A percentile compares a stretch with the other conserved stretches of the same genome.
These are phyloP conservation scores for Exophiala bonariae DNA, from an alignment of 2,329 filamentous ascomycete species.

Conservation along the genomic window DNA sequence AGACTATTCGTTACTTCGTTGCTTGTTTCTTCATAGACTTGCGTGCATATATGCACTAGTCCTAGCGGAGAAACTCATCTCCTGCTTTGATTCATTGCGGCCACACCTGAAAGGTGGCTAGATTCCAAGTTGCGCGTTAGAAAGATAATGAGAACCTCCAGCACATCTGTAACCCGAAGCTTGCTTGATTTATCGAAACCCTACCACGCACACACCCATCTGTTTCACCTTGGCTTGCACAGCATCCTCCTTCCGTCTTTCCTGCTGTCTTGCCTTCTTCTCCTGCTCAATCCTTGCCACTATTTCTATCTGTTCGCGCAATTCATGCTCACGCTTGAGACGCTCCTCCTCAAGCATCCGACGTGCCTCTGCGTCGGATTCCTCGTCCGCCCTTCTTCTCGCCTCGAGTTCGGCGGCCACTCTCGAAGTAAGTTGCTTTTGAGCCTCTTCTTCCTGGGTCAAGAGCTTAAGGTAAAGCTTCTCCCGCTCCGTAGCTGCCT, in stretches of 20 bases:
- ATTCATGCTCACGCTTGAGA: background rate
- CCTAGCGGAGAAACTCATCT: too few relatives aligned
- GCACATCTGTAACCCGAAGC: conserved; percentile 61
- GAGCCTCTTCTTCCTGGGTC: background rate
- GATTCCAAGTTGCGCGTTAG: conserved; percentile 36
- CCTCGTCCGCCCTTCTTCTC: background rate
- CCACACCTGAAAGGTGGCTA: too few relatives aligned
- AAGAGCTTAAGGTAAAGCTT: background rate
- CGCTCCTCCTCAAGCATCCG: background rate
- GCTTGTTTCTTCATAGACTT: too few relatives aligned
- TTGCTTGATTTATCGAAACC: conserved; percentile 64
- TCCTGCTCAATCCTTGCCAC: conserved; percentile 8
- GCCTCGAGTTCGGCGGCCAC: background rate
- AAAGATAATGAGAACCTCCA: conserved; percentile 60
- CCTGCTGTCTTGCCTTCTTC: conserved; percentile 25
- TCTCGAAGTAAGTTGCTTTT: background rate
- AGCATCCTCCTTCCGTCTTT: conserved; percentile 23
- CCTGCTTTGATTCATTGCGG: too few relatives aligned
- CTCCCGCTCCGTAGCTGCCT: background rate
- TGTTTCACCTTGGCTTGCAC: conserved; percentile 39
- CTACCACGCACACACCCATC: conserved; percentile 58
- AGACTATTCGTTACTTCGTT: too few relatives aligned
- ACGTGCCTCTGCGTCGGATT: background rate
- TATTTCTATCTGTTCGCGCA: background rate
- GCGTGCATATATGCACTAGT: too few relatives aligned